Percentiles rank a stretch among this genome's conserved stretches.
Evolutionary conservation across 2,329 filamentous ascomycete species (phyloP).

Genomic region (Pseudocercospora fuligena): DNA sequence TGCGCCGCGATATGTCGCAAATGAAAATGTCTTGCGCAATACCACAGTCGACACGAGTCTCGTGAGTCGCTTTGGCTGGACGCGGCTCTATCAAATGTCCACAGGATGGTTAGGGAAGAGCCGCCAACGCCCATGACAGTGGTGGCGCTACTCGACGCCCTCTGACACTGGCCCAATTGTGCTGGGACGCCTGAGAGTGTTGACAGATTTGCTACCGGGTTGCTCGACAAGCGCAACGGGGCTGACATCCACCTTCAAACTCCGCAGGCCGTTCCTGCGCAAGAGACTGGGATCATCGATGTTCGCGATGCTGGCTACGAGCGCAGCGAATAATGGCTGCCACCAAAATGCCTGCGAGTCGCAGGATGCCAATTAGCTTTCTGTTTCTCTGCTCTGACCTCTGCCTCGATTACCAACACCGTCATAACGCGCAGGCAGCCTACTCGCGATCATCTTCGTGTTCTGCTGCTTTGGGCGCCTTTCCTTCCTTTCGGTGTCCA

Average conservation of each 20-base stretch:
- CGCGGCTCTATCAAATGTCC: background rate
- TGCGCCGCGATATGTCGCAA: background rate
- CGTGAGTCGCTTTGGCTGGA: background rate
- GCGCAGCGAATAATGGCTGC: conserved; percentile 16
- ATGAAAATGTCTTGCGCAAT: conserved; percentile 1
- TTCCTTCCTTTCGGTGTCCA: background rate
- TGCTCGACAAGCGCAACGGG: conserved; percentile 9
- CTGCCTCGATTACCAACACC: conserved; percentile 12
- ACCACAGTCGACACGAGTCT: background rate
- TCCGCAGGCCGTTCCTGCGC: conserved; percentile 29
- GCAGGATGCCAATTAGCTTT: conserved; percentile 18
- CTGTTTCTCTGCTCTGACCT: conserved; percentile 15
- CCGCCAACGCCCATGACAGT: conserved; percentile 18
- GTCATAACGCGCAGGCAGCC: conserved; percentile 11
- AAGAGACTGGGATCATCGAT: conserved; percentile 17
- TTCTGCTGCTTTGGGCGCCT: background rate
- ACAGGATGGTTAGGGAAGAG: background rate
- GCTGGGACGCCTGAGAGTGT: conserved; percentile 8
- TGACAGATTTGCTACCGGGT: background rate
- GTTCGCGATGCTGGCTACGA: conserved; percentile 12
- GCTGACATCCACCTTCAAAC: conserved; percentile 18
- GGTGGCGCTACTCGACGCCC: conserved; percentile 9
- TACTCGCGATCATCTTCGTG: background rate
- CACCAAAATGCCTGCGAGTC: conserved; percentile 21
- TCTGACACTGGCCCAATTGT: conserved; percentile 23